A percentile compares a stretch with the other conserved stretches of the same genome.
Conservation (phyloP, 1,284 basidiomycete genomes). For the Microbotryum intermedium region DNA sequence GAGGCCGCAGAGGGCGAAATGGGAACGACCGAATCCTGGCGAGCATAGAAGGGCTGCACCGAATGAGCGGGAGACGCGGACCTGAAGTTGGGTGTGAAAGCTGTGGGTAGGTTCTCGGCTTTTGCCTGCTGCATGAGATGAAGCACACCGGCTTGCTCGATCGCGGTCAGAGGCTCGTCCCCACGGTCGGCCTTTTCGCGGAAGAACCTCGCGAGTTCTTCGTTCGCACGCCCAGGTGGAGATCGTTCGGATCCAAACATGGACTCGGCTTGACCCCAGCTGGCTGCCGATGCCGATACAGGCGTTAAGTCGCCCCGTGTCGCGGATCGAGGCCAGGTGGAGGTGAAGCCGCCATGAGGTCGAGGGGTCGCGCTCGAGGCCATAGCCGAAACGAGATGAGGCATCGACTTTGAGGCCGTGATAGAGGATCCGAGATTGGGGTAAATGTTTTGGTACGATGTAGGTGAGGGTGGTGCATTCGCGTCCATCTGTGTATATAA, state of each 20-base stretch:
- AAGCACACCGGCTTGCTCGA: constrained; percentile 25
- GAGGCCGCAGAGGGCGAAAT: not conserved
- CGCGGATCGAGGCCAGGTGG: not conserved
- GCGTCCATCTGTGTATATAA: not conserved
- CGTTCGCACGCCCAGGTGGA: constrained; percentile 8
- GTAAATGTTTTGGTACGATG: not conserved
- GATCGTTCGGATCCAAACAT: not conserved
- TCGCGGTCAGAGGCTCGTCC: constrained; percentile 14
- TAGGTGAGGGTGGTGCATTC: not conserved
- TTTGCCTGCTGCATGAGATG: constrained; percentile 24
- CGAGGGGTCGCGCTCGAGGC: too few species aligned
- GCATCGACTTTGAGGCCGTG: constrained; percentile 11
- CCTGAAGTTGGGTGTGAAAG: constrained; percentile 27
- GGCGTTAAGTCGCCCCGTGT: not conserved
- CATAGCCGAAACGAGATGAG: constrained; percentile 7
- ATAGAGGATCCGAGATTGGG: constrained; percentile 1
- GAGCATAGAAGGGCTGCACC: not conserved
- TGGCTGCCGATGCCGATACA: not conserved
- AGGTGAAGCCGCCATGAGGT: not conserved
- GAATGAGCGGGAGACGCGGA: not conserved
- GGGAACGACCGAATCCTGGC: not conserved
- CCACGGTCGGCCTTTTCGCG: constrained; percentile 15
- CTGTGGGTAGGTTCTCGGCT: constrained; percentile 14
- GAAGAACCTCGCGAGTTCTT: constrained; percentile 24
- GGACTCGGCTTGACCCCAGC: not conserved